These are phyloP conservation scores for Zopfochytrium polystomum DNA, from an alignment of 371 early-diverging fungal genomes.

Conservation along the genomic window DNA sequence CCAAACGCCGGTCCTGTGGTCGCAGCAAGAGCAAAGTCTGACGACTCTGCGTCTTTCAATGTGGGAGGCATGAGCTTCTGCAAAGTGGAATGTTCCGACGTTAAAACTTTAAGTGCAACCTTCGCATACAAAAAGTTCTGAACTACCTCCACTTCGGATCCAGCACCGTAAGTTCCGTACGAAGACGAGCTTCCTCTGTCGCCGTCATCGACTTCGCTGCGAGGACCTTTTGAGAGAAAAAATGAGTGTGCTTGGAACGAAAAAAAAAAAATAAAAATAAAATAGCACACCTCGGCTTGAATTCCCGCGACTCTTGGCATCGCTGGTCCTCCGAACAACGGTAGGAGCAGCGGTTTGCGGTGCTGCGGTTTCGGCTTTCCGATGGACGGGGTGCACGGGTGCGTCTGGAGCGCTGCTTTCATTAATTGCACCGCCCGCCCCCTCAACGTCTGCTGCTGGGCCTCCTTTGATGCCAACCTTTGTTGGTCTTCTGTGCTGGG, in stretches of 20 bases:
- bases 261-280: conserved; percentile 4
- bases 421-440: too few species aligned
- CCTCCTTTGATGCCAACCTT: too few species aligned
- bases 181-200: conserved; percentile 11
- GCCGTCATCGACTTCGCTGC: conserved; percentile 1
- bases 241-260: background rate
- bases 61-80: conserved; percentile 34
- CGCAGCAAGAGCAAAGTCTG: conserved; percentile 43
- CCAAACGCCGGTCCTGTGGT: conserved; percentile 38
- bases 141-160: conserved; percentile 3
- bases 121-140: background rate
- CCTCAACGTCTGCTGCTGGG: too few species aligned
- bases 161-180: background rate
- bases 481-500: too few species aligned
- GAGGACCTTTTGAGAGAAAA: background rate
- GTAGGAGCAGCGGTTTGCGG: too few species aligned
- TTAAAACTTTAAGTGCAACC: background rate
- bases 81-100: background rate
- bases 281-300: too few species aligned
- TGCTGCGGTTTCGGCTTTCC: too few species aligned
- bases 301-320: too few species aligned
- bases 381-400: too few species aligned
- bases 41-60: conserved; percentile 21
- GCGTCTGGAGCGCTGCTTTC: too few species aligned
- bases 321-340: too few species aligned